Evolutionary conservation across 768 basidiomycete genomes (phyloP), one percentile per base, ranked within the genome.

Genomic region (Pulveroboletus sp.): DNA sequence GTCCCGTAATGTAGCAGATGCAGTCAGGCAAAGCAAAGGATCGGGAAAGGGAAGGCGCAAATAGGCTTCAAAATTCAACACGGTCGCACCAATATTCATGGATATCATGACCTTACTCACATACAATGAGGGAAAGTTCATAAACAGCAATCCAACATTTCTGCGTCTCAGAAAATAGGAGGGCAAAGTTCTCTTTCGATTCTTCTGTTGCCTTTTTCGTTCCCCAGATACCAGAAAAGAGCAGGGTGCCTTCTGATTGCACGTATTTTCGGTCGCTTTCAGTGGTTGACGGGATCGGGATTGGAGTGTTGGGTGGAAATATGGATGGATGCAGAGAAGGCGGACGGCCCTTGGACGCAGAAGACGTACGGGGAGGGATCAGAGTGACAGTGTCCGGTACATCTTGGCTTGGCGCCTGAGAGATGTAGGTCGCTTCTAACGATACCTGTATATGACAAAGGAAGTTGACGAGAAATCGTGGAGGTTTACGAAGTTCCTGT

Each of bases 1-100:
- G 20, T 94, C 90, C 41, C 93, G 80, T n/a, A 95, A 71, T 1
- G 93, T 97, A n/a, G 84, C 77, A 3, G 89, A 91, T 4, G 85
- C 76, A 1, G 93, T 97, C 24, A 97, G 68, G 59, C 87, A 92
- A 23, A 97, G 76, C 11, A 95, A 66, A 10, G 93, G 93, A 51
- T 93, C 81, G 3, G 72, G 59, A 40, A 86, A 79, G 29, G 76
- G 73, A 14, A 91, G 80, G 27, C 83, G 78, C 24, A 93, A 68
- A 63, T 85, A 94, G 0, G 87, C 91, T 94, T 55, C 25, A 6
- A 51, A 55, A 42, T 47, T 50, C 47, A 44, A 44, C 31, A 44
- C 23, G 36, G 25, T 32, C 17, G 9, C 27, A 37, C 38, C 33
- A 20, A 34, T n/a, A 8, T n/a, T 24, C 29, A 45, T 40, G 10